Evolutionary conservation across 805 yeast species (phyloP).

Genomic region (Yarrowia deformans): DNA sequence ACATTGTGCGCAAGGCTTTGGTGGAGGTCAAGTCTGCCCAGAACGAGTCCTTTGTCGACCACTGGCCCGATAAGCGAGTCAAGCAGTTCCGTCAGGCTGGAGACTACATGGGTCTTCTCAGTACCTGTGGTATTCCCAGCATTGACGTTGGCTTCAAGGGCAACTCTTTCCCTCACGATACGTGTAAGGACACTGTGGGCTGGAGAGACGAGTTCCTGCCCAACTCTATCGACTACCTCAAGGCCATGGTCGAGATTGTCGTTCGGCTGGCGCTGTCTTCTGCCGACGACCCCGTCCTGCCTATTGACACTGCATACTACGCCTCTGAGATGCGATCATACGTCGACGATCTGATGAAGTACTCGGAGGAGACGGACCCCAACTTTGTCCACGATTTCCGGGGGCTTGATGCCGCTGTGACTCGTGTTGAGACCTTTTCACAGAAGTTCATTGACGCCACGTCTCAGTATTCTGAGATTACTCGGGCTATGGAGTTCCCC

Average conservation of each 20-base stretch:
- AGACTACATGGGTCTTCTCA: constrained; percentile 72
- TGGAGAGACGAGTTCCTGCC: constrained; percentile 57
- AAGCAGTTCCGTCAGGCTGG: constrained; percentile 54
- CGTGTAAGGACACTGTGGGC: constrained; percentile 72
- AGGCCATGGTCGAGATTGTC: constrained; percentile 62
- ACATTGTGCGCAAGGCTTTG: constrained; percentile 56
- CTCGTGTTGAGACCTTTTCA: constrained; percentile 10
- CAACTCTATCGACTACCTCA: constrained; percentile 68
- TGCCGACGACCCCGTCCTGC: constrained; percentile 80
- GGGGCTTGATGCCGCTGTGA: constrained; percentile 28
- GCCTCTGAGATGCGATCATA: constrained; percentile 56
- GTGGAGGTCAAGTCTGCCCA: constrained; percentile 33
- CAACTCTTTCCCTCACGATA: constrained; percentile 54
- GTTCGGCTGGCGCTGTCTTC: constrained; percentile 62
- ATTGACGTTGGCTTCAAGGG: constrained; percentile 63
- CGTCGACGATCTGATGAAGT: constrained; percentile 56
- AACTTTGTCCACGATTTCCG: constrained; percentile 48
- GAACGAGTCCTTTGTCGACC: constrained; percentile 41
- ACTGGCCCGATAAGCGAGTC: constrained; percentile 42
- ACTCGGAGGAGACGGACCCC: constrained; percentile 25
- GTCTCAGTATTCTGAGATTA: constrained; percentile 10
- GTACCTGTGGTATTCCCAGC: constrained; percentile 72
- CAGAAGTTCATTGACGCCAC: constrained; percentile 2
- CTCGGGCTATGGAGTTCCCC: constrained; percentile 34
- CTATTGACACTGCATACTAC: constrained; percentile 63